These are phyloP conservation scores for Colletotrichum zoysiae DNA, from an alignment of 2,329 filamentous ascomycete genomes.

Conservation along the genomic window DNA sequence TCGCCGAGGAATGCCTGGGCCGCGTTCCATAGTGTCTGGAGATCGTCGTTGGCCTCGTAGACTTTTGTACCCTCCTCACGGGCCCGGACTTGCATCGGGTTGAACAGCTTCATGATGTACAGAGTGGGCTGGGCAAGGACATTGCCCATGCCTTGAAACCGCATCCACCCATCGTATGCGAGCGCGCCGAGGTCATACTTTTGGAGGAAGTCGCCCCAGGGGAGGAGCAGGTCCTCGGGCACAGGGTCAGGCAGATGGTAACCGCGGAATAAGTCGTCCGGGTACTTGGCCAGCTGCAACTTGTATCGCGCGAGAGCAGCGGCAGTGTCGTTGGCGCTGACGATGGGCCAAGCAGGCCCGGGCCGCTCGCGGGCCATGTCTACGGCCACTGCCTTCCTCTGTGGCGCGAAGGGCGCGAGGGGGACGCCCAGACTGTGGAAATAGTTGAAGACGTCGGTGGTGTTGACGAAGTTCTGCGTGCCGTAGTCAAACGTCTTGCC, in stretches of 20 bases:
- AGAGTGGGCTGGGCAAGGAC: neutral
- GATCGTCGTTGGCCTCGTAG: neutral
- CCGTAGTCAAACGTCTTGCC: neutral
- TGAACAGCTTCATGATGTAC: neutral
- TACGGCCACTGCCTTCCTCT: neutral
- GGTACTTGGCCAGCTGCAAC: neutral
- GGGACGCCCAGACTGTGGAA: neutral
- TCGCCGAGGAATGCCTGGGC: neutral
- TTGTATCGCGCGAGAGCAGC: neutral
- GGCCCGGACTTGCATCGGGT: neutral
- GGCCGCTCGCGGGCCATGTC: neutral
- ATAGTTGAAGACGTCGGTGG: neutral
- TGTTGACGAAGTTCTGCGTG: neutral
- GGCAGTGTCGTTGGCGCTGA: neutral
- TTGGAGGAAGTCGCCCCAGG: neutral
- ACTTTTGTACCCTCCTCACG: neutral
- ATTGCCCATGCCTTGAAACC: neutral
- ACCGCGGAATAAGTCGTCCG: neutral
- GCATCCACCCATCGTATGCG: neutral
- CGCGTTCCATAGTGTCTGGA: neutral
- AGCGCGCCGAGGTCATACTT: neutral
- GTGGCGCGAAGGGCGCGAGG: neutral
- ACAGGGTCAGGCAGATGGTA: neutral
- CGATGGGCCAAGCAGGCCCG: neutral
- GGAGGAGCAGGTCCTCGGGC: neutral